Conservation (phyloP, 1,284 basidiomycete genomes). For the Trametes hirsuta region DNA sequence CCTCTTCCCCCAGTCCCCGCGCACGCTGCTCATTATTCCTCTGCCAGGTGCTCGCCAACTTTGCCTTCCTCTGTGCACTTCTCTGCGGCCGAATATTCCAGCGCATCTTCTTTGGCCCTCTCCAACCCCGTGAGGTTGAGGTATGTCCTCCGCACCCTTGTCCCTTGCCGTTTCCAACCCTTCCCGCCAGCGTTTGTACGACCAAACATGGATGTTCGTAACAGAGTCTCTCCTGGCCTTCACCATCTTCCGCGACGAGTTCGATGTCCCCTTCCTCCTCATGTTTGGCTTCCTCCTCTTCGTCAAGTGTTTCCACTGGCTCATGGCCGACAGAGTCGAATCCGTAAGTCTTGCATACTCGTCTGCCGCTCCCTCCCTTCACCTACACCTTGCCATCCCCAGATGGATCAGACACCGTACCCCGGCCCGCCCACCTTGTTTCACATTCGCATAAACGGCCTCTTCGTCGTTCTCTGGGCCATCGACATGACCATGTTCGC, state of each 20-base stretch:
- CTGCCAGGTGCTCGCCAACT: conserved; percentile 91
- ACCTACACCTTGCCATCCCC: neutral
- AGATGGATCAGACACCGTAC: conserved; percentile 97
- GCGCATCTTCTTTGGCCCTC: conserved; percentile 88
- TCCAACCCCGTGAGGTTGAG: conserved; percentile 92
- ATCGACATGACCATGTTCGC: conserved; percentile 77
- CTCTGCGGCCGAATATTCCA: conserved; percentile 81
- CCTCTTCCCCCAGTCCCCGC: neutral
- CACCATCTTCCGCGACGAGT: conserved; percentile 95
- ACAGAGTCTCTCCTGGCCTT: conserved; percentile 95
- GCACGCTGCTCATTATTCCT: conserved; percentile 1
- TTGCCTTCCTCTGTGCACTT: conserved; percentile 80
- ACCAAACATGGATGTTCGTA: conserved; percentile 96
- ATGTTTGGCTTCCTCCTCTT: conserved; percentile 94
- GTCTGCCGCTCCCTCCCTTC: neutral
- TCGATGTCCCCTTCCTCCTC: conserved; percentile 89
- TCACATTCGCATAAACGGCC: conserved; percentile 79
- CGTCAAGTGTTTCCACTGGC: conserved; percentile 98
- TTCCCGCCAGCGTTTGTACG: conserved; percentile 79
- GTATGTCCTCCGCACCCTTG: conserved; percentile 53
- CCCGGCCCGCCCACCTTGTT: conserved; percentile 83
- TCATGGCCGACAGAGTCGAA: conserved; percentile 93
- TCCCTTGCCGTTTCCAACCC: neutral
- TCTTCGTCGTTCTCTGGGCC: conserved; percentile 72
- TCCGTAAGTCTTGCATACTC: conserved; percentile 63